phyloP scores from a whole-genome alignment of 2,329 filamentous ascomycete genomes.

The Stylonectria norvegica region DNA sequence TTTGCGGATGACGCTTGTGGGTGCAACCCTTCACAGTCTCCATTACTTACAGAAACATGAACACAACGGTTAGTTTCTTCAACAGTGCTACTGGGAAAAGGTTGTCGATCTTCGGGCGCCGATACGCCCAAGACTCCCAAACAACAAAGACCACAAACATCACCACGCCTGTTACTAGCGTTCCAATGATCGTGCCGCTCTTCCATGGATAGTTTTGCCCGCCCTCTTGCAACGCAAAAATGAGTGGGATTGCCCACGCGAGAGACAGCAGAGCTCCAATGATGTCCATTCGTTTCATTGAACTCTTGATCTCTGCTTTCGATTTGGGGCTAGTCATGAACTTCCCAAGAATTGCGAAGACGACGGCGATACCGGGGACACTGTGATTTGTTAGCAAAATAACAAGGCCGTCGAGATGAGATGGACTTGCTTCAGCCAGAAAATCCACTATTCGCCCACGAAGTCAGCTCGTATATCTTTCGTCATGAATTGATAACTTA shows the following conservation, averaged over 20 bases:
- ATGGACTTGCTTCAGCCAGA: constrained; percentile 7
- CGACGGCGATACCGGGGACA: constrained; percentile 4
- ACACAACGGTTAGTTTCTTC: not conserved
- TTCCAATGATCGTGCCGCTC: constrained; percentile 5
- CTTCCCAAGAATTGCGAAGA: constrained; percentile 3
- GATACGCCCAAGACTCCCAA: constrained; percentile 2
- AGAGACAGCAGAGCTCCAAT: constrained; percentile 4
- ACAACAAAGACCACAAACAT: constrained; percentile 1
- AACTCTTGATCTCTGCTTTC: not conserved
- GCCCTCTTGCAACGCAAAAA: constrained; percentile 4
- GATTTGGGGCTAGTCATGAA: constrained; percentile 4
- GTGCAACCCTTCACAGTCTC: too few relatives aligned
- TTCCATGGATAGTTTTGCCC: constrained; percentile 4
- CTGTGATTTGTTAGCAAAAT: not conserved
- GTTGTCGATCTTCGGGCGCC: not conserved
- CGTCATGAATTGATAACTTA: too few relatives aligned
- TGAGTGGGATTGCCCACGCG: constrained; percentile 4
- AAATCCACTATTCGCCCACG: too few relatives aligned
- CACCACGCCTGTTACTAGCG: constrained; percentile 1
- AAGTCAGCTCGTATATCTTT: too few relatives aligned
- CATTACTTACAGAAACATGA: constrained; percentile 4
- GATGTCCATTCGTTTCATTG: constrained; percentile 4
- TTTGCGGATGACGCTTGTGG: too few relatives aligned
- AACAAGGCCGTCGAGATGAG: too few relatives aligned
- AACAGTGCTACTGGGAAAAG: constrained; percentile 3